A percentile compares a stretch with the other conserved stretches of the same genome.
Evolutionary conservation across 1,284 basidiomycete species (phyloP).

Genomic region (Grifola frondosa): DNA sequence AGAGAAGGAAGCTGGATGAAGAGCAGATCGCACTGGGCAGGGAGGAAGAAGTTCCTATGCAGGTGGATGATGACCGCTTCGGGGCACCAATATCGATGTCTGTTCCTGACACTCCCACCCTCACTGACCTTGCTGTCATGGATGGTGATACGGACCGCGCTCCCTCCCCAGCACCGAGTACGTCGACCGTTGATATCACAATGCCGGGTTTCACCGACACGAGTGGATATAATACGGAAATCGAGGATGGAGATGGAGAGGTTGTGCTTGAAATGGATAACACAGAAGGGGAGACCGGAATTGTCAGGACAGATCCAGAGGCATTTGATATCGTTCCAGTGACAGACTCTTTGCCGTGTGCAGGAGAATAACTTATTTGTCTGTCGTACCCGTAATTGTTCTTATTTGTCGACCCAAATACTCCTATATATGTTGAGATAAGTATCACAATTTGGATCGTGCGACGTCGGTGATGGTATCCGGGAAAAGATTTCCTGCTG

Average conservation of each 20-base stretch:
- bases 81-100: constrained; percentile 24
- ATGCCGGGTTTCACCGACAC: constrained; percentile 24
- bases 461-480: too few relatives aligned
- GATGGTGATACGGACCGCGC: constrained; percentile 26
- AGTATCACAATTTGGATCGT: too few relatives aligned
- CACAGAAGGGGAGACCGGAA: constrained; percentile 15
- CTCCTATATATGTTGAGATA: too few relatives aligned
- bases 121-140: constrained; percentile 9
- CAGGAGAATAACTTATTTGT: too few relatives aligned
- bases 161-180: constrained; percentile 51
- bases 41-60: not conserved
- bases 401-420: too few relatives aligned
- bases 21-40: too few relatives aligned
- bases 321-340: too few relatives aligned
- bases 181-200: constrained; percentile 44
- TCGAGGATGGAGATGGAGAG: constrained; percentile 25
- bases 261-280: constrained; percentile 15
- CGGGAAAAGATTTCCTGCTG: too few relatives aligned
- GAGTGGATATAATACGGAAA: constrained; percentile 36
- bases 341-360: too few relatives aligned
- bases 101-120: constrained; percentile 9
- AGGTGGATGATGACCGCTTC: constrained; percentile 14
- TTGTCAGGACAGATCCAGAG: too few relatives aligned
- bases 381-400: too few relatives aligned
- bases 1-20: constrained; percentile 17